Conservation (phyloP, 139 green algal genomes). For the Tetratostichococcus sp. region DNA sequence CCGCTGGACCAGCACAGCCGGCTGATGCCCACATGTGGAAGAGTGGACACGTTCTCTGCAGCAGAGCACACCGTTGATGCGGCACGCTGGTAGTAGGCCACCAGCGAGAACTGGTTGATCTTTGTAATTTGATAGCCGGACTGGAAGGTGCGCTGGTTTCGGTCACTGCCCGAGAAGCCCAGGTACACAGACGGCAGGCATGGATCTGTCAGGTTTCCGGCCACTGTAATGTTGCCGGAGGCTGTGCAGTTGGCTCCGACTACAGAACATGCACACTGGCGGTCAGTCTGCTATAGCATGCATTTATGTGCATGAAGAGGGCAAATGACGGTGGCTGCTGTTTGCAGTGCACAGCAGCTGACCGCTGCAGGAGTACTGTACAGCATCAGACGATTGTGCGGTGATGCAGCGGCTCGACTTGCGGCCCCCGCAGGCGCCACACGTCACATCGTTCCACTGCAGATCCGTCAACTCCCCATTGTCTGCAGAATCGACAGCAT, state of each 20-base stretch:
- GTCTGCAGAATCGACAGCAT: slow-evolving; percentile 8
- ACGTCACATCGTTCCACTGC: slow-evolving; percentile 43
- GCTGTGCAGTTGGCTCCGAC: slow-evolving; percentile 28
- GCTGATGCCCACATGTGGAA: too few species aligned
- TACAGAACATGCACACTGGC: slow-evolving; percentile 7
- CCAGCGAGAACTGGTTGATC: slow-evolving; percentile 35
- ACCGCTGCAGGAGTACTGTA: slow-evolving; percentile 30
- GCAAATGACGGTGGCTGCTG: too few species aligned
- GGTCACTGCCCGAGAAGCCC: slow-evolving; percentile 27
- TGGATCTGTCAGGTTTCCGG: slow-evolving; percentile 14
- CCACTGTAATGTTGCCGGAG: slow-evolving; percentile 29
- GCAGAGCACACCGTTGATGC: background rate
- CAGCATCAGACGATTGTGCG: slow-evolving; percentile 4
- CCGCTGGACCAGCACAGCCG: too few species aligned
- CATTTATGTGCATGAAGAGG: too few species aligned
- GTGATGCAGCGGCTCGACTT: slow-evolving; percentile 14
- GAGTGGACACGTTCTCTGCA: too few species aligned
- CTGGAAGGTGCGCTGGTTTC: slow-evolving; percentile 19
- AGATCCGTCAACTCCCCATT: slow-evolving; percentile 17
- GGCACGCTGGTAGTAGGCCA: slow-evolving; percentile 8
- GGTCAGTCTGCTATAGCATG: too few species aligned
- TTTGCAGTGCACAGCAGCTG: too few species aligned
- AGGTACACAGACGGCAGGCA: slow-evolving; percentile 16
- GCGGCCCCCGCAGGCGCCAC: slow-evolving; percentile 25
- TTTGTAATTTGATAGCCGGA: slow-evolving; percentile 29